Percentiles rank a stretch among this genome's conserved stretches.
These are phyloP conservation scores for Nemania sp. DNA, from an alignment of 2,329 filamentous ascomycete species.

Conservation along the genomic window DNA sequence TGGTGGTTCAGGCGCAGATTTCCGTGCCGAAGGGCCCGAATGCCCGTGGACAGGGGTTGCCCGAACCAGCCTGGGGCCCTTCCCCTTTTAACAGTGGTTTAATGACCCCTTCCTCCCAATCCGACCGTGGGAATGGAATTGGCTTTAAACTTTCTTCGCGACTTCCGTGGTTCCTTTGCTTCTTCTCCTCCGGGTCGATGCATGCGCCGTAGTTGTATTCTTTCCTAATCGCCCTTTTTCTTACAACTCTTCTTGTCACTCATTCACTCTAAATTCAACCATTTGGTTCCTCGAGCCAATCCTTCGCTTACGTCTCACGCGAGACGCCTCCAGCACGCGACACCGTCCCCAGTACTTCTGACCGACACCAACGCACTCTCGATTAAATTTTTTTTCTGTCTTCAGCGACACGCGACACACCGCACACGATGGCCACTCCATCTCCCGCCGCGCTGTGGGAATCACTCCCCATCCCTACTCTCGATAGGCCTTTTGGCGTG, in stretches of 20 bases:
- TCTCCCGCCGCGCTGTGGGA: slow-evolving; percentile 53
- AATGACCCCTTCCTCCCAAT: slow-evolving; percentile 19
- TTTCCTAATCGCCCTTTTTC: slow-evolving; percentile 26
- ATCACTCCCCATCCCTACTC: slow-evolving; percentile 70
- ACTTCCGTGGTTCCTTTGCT: slow-evolving; percentile 36
- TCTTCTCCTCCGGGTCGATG: slow-evolving; percentile 32
- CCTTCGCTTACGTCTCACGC: slow-evolving; percentile 3
- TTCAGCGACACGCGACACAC: not conserved
- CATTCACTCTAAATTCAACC: slow-evolving; percentile 42
- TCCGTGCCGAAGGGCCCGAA: slow-evolving; percentile 27
- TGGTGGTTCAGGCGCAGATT: slow-evolving; percentile 17
- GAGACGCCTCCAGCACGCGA: slow-evolving; percentile 1
- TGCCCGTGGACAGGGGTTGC: slow-evolving; percentile 14
- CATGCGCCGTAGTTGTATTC: slow-evolving; percentile 27
- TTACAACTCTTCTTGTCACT: slow-evolving; percentile 43
- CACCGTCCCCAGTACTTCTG: not conserved
- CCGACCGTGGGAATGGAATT: slow-evolving; percentile 4
- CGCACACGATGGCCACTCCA: slow-evolving; percentile 33
- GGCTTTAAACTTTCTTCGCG: slow-evolving; percentile 32
- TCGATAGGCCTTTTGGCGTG: slow-evolving; percentile 91
- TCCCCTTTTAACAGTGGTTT: slow-evolving; percentile 18
- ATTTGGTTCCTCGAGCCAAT: too few species aligned
- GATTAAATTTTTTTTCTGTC: not conserved
- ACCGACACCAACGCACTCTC: slow-evolving; percentile 1
- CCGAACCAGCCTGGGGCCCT: slow-evolving; percentile 5